Conservation (phyloP, 352 stramenopile species). For the Phytophthora capsici region DNA sequence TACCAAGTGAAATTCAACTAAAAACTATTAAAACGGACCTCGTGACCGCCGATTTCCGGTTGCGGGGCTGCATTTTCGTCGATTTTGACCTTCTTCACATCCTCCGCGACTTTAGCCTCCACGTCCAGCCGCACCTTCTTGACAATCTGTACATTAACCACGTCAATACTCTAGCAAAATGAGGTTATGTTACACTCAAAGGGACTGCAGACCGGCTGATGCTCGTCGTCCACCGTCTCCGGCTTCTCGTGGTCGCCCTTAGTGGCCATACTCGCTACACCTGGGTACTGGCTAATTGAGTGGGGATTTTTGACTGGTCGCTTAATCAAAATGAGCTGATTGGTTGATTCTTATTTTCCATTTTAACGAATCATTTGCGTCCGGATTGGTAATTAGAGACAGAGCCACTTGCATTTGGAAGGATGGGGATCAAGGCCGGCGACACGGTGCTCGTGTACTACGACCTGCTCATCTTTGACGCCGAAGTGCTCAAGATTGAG, state of each 20-base stretch:
- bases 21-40: constrained; percentile 20
- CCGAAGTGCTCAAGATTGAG: constrained; percentile 27
- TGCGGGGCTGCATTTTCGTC: constrained; percentile 37
- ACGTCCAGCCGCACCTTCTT: constrained; percentile 69
- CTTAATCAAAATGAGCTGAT: constrained; percentile 8
- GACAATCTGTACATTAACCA: constrained; percentile 36
- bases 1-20: not conserved
- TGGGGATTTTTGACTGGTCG: constrained; percentile 36
- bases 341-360: constrained; percentile 3
- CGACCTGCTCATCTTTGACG: constrained; percentile 42
- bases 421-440: constrained; percentile 31
- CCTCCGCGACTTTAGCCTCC: constrained; percentile 52
- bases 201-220: constrained; percentile 49
- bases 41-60: constrained; percentile 29
- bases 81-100: constrained; percentile 57
- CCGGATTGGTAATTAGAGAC: too few species aligned
- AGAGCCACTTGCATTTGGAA: constrained; percentile 12
- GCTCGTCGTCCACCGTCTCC: constrained; percentile 58
- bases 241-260: constrained; percentile 84
- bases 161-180: not conserved
- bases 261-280: constrained; percentile 54
- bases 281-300: constrained; percentile 11
- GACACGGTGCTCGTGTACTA: constrained; percentile 45
- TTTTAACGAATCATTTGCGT: constrained; percentile 14
- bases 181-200: not conserved